Evolutionary conservation across 768 basidiomycete species (phyloP).

Genomic region (Pleurotus cornucopiae): DNA sequence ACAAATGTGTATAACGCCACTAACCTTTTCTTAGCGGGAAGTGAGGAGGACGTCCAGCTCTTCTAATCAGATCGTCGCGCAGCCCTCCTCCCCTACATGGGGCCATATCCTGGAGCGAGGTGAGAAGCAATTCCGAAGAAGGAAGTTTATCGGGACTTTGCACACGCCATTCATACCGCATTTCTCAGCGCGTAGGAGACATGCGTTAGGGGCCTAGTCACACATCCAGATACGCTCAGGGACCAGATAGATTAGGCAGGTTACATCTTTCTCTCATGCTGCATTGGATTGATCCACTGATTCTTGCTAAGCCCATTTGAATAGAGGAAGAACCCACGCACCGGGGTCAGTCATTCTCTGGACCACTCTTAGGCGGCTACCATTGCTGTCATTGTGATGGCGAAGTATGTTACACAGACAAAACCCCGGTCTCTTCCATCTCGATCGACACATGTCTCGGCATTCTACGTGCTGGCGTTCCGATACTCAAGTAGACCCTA

Average conservation of each 20-base stretch:
- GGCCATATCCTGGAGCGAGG: conserved; percentile 1
- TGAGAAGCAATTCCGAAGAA: conserved; percentile 4
- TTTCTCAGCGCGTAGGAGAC: not conserved
- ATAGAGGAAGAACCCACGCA: not conserved
- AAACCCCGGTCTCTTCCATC: conserved; percentile 8
- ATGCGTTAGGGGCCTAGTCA: conserved; percentile 1
- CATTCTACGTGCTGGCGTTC: conserved; percentile 9
- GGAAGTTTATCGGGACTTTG: conserved; percentile 7
- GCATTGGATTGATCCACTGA: conserved; percentile 6
- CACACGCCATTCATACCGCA: conserved; percentile 3
- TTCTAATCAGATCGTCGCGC: conserved; percentile 7
- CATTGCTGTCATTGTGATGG: conserved; percentile 5
- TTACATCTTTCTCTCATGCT: conserved; percentile 6
- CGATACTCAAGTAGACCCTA: conserved; percentile 3
- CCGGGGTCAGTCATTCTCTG: not conserved
- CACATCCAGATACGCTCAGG: conserved; percentile 5
- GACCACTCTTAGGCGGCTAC: not conserved
- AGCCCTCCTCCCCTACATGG: not conserved
- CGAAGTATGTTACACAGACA: conserved; percentile 1
- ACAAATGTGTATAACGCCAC: not conserved
- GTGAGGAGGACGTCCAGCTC: not conserved
- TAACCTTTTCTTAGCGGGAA: conserved; percentile 2
- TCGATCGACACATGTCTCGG: conserved; percentile 8
- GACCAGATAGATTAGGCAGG: conserved; percentile 4
- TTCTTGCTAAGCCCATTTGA: conserved; percentile 3